These are phyloP conservation scores for Alternaria sp. DNA, from an alignment of 2,329 filamentous ascomycete species.

Conservation along the genomic window DNA sequence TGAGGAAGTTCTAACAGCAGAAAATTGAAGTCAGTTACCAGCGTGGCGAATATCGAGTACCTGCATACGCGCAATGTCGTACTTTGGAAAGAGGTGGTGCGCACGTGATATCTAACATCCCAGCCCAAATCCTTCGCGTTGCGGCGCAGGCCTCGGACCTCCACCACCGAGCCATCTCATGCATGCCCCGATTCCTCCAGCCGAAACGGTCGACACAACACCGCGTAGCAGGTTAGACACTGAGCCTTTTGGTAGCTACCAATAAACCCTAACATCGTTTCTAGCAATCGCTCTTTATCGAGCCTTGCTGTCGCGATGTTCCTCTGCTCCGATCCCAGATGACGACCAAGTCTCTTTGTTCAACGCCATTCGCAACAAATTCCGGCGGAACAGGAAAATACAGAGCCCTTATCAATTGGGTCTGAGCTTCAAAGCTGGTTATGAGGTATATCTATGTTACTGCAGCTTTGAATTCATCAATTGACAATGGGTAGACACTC, in stretches of 20 bases:
- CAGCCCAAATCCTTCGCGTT: slow-evolving; percentile 19
- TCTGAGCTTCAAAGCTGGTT: slow-evolving; percentile 70
- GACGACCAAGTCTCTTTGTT: slow-evolving; percentile 60
- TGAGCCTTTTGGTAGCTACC: background rate
- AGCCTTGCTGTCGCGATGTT: slow-evolving; percentile 68
- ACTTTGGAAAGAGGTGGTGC: background rate
- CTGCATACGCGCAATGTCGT: background rate
- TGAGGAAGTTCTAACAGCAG: background rate
- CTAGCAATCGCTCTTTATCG: slow-evolving; percentile 74
- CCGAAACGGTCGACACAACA: slow-evolving; percentile 58
- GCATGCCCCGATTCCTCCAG: slow-evolving; percentile 55
- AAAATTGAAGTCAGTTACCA: background rate
- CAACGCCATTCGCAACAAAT: slow-evolving; percentile 67
- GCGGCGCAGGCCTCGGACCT: slow-evolving; percentile 2
- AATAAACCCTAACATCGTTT: slow-evolving; percentile 5
- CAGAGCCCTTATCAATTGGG: slow-evolving; percentile 67
- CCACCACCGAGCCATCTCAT: slow-evolving; percentile 30
- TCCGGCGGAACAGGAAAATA: slow-evolving; percentile 65
- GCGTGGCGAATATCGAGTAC: background rate
- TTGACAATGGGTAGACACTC: slow-evolving; percentile 42
- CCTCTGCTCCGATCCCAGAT: slow-evolving; percentile 60
- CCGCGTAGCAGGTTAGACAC: slow-evolving; percentile 57
- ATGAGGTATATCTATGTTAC: slow-evolving; percentile 58
- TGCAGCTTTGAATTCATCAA: background rate
- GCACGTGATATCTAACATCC: slow-evolving; percentile 33